Conservation (phyloP, 805 yeast species). For the Myxozyma melibiosi region DNA sequence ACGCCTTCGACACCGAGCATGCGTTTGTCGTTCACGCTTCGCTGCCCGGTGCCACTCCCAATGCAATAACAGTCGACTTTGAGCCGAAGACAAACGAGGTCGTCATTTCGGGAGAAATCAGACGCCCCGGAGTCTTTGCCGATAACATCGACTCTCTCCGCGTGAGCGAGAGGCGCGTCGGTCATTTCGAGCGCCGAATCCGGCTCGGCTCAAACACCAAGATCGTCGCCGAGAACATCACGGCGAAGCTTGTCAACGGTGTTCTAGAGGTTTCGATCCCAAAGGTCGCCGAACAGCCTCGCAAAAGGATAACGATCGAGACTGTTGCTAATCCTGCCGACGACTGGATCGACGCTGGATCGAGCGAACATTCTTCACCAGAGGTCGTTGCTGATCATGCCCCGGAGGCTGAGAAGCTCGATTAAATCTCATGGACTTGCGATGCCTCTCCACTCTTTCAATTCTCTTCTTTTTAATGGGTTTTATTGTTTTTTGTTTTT, state of each 20-base stretch:
- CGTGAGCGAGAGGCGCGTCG: conserved; percentile 45
- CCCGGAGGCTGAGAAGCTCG: conserved; percentile 26
- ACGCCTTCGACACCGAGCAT: conserved; percentile 50
- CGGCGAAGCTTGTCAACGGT: conserved; percentile 52
- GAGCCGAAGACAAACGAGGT: conserved; percentile 50
- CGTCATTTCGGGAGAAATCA: conserved; percentile 47
- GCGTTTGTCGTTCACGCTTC: conserved; percentile 49
- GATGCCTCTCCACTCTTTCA: no score
- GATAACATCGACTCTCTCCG: conserved; percentile 35
- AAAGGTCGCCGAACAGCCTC: conserved; percentile 37
- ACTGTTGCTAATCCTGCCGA: conserved; percentile 23
- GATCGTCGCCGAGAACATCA: conserved; percentile 49
- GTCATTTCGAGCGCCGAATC: conserved; percentile 50
- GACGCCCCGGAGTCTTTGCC: conserved; percentile 27
- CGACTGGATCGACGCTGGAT: conserved; percentile 31
- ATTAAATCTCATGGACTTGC: conserved; percentile 3
- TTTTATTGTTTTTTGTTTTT: not conserved
- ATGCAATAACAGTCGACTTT: conserved; percentile 49
- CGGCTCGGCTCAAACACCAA: conserved; percentile 46
- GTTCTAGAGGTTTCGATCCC: conserved; percentile 49
- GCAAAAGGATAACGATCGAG: conserved; percentile 27
- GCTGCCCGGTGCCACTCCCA: conserved; percentile 50
- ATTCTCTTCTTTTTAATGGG: no score
- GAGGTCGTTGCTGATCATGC: not conserved
- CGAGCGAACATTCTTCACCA: not conserved